Percentiles rank a stretch among this genome's conserved stretches.
phyloP scores from a whole-genome alignment of 2,329 filamentous ascomycete genomes.

The Aspergillus udagawae region DNA sequence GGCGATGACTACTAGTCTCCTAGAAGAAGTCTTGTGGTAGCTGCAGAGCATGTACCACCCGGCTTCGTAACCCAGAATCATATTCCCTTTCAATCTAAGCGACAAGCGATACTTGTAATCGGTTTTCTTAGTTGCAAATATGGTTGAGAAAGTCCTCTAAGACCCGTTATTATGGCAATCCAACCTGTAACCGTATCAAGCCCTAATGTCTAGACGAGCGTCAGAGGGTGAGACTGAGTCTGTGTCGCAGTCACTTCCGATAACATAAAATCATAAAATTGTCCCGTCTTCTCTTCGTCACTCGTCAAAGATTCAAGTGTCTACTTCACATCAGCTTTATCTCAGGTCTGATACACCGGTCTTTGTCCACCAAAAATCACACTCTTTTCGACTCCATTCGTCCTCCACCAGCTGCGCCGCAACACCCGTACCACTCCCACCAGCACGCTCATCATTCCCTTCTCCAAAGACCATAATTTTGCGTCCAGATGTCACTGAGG shows the following conservation, averaged over 20 bases:
- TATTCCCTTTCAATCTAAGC: background rate
- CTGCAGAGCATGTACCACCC: too few relatives aligned
- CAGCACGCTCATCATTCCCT: conserved; percentile 48
- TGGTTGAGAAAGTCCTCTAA: background rate
- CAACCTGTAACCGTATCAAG: background rate
- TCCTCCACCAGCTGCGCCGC: conserved; percentile 40
- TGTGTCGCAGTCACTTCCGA: too few relatives aligned
- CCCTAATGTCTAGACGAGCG: background rate
- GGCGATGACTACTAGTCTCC: too few relatives aligned
- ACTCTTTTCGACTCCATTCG: conserved; percentile 43
- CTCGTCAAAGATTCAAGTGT: too few relatives aligned
- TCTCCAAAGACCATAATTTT: conserved; percentile 45
- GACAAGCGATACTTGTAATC: too few relatives aligned
- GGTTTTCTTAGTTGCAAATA: too few relatives aligned
- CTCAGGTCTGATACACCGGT: conserved; percentile 22
- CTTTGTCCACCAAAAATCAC: conserved; percentile 45
- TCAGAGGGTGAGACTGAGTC: too few relatives aligned
- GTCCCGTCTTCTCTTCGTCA: too few relatives aligned
- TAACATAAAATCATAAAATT: too few relatives aligned
- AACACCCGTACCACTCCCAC: conserved; percentile 34
- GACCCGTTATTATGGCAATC: background rate
- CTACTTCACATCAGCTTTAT: background rate
- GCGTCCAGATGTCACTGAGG: conserved; percentile 15
- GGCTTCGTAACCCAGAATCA: too few relatives aligned
- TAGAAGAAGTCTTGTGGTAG: too few relatives aligned